phyloP scores from a whole-genome alignment of 371 early-diverging fungal genomes.

The Umbelopsis sp. region DNA sequence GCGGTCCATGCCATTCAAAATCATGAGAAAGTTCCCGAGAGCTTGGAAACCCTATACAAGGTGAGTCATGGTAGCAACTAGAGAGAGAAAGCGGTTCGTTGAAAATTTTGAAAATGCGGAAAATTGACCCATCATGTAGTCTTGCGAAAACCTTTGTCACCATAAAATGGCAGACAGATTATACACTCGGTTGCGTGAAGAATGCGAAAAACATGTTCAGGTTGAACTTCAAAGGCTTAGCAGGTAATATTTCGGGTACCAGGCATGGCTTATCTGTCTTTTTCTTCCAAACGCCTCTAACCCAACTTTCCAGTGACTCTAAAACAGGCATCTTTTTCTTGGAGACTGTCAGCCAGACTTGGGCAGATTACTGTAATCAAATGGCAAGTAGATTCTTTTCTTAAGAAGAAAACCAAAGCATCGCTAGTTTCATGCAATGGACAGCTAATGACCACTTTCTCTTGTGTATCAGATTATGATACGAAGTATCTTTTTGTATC shows the following conservation, averaged over 20 bases:
- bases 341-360: slow-evolving; percentile 56
- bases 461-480: slow-evolving; percentile 63
- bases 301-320: slow-evolving; percentile 26
- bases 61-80: slow-evolving; percentile 28
- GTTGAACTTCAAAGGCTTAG: slow-evolving; percentile 33
- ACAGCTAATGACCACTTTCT: not conserved
- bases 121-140: slow-evolving; percentile 28
- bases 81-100: not conserved
- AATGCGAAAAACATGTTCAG: slow-evolving; percentile 56
- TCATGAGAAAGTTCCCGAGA: slow-evolving; percentile 62
- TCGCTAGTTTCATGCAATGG: not conserved
- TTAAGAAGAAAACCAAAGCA: not conserved
- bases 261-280: not conserved
- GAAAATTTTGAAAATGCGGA: not conserved
- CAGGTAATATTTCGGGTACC: slow-evolving; percentile 25
- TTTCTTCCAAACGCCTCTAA: slow-evolving; percentile 18
- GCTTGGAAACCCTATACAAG: slow-evolving; percentile 86
- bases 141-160: slow-evolving; percentile 87
- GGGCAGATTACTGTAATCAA: slow-evolving; percentile 75
- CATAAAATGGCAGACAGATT: slow-evolving; percentile 71
- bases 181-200: slow-evolving; percentile 63
- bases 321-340: slow-evolving; percentile 50
- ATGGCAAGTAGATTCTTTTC: slow-evolving; percentile 43
- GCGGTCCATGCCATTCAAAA: slow-evolving; percentile 80
- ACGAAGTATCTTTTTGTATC: slow-evolving; percentile 83